These are phyloP conservation scores for Calonectria crousiana DNA, from an alignment of 2,329 filamentous ascomycete species.

Conservation along the genomic window DNA sequence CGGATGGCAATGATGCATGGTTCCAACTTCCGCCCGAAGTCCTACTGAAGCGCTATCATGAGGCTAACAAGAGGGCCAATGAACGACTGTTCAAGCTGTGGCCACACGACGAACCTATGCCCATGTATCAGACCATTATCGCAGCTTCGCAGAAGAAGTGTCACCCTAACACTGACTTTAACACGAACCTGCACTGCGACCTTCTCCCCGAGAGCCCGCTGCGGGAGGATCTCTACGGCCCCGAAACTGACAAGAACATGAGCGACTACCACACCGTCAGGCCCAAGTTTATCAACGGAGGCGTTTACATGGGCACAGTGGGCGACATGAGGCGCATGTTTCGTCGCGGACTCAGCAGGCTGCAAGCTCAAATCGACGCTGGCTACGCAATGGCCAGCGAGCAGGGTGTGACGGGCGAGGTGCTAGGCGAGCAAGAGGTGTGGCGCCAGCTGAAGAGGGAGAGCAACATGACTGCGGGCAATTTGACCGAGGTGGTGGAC, in stretches of 20 bases:
- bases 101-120: not conserved
- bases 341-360: slow-evolving; percentile 31
- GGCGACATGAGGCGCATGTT: slow-evolving; percentile 39
- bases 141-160: slow-evolving; percentile 35
- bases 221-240: slow-evolving; percentile 34
- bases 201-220: slow-evolving; percentile 32
- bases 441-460: slow-evolving; percentile 23
- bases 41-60: not conserved
- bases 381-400: slow-evolving; percentile 38
- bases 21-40: slow-evolving; percentile 11
- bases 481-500: slow-evolving; percentile 14
- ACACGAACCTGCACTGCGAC: slow-evolving; percentile 31
- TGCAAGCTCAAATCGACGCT: slow-evolving; percentile 20
- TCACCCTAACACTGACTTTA: slow-evolving; percentile 13
- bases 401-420: slow-evolving; percentile 45
- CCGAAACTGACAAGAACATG: slow-evolving; percentile 27
- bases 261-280: slow-evolving; percentile 19
- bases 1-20: slow-evolving; percentile 12
- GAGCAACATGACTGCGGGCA: not conserved
- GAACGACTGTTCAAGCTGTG: not conserved
- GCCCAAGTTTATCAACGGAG: slow-evolving; percentile 45
- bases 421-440: slow-evolving; percentile 42
- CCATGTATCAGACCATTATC: slow-evolving; percentile 39
- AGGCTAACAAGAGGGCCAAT: not conserved
- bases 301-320: slow-evolving; percentile 40